Conservation (phyloP, 352 stramenopile species). For the Albugo candida region DNA sequence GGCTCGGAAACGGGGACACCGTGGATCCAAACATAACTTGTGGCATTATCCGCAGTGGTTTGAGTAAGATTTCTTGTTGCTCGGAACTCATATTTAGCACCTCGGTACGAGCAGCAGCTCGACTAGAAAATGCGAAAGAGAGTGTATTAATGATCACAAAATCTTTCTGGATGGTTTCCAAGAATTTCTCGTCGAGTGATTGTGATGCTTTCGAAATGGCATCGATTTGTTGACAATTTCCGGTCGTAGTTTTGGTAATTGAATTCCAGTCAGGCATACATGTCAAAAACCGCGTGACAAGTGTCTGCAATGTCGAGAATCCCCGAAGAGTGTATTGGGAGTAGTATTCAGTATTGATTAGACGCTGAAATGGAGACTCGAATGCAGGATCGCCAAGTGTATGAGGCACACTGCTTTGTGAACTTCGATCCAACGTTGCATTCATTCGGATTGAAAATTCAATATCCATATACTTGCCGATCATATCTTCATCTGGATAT, state of each 20-base stretch:
- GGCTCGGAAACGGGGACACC: conserved; percentile 32
- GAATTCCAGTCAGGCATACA: conserved; percentile 20
- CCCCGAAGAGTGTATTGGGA: conserved; percentile 9
- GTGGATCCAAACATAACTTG: conserved; percentile 27
- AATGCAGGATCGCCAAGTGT: conserved; percentile 12
- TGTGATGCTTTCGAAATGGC: conserved; percentile 13
- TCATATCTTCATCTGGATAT: conserved; percentile 10
- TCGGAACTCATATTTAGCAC: background rate
- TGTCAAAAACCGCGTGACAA: conserved; percentile 16
- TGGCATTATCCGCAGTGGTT: conserved; percentile 29
- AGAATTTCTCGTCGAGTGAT: conserved; percentile 14
- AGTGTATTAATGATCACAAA: conserved; percentile 14
- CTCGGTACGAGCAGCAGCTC: no score
- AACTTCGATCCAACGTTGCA: conserved; percentile 14
- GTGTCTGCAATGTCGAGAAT: conserved; percentile 19
- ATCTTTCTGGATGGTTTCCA: conserved; percentile 23
- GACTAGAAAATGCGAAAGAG: background rate
- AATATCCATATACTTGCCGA: conserved; percentile 17
- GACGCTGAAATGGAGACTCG: conserved; percentile 10
- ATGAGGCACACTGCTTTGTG: conserved; percentile 8
- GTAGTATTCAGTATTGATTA: conserved; percentile 11
- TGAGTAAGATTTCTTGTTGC: conserved; percentile 16
- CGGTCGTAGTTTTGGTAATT: conserved; percentile 16
- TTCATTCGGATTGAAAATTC: conserved; percentile 33
- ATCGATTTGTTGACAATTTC: conserved; percentile 20